Conservation (phyloP, 2,329 filamentous ascomycete species). For the Sarocladium brachiariae region DNA sequence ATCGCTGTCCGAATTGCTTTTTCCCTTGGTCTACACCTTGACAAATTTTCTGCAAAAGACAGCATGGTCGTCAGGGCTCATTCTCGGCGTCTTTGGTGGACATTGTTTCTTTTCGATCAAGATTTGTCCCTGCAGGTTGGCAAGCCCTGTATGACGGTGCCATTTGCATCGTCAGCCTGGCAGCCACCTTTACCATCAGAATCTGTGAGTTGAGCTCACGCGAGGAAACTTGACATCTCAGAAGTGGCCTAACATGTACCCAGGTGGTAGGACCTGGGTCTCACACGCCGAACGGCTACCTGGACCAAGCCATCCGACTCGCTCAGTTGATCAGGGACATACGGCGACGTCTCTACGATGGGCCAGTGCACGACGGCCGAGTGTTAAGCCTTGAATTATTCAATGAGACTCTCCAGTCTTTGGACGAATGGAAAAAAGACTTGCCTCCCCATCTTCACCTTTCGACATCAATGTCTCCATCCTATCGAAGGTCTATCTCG, state of each 20-base stretch:
- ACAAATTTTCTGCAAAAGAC: not conserved
- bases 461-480: not conserved
- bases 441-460: not conserved
- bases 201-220: not conserved
- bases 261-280: not conserved
- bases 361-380: not conserved
- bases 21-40: not conserved
- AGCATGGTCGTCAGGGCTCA: not conserved
- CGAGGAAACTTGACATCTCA: not conserved
- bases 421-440: not conserved
- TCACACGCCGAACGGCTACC: not conserved
- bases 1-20: not conserved
- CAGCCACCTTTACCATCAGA: not conserved
- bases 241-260: not conserved
- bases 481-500: not conserved
- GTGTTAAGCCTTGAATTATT: not conserved
- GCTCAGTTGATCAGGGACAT: not conserved
- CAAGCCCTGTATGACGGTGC: not conserved
- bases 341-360: not conserved
- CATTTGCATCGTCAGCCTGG: not conserved
- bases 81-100: not conserved
- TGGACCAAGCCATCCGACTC: not conserved
- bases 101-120: not conserved
- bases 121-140: not conserved
- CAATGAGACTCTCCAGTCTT: not conserved